Conservation (phyloP, 768 basidiomycete genomes). For the Brasilioporus rufonigricans region DNA sequence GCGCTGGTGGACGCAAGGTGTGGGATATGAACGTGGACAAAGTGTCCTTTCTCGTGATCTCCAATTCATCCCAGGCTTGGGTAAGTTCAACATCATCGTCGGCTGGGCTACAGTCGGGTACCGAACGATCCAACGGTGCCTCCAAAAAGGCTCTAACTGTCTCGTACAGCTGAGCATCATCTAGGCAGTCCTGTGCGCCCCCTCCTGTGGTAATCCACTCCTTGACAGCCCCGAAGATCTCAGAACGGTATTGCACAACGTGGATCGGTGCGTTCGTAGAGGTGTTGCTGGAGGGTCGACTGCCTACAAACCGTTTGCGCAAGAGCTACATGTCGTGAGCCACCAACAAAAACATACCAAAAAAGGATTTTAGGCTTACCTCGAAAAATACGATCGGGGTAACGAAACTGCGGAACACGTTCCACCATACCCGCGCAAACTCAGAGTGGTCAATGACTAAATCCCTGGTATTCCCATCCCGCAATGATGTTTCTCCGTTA, state of each 20-base stretch:
- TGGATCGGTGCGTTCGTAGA: slow-evolving; percentile 43
- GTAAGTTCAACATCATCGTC: slow-evolving; percentile 43
- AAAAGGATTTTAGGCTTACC: slow-evolving; percentile 43
- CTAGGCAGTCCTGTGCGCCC: slow-evolving; percentile 76
- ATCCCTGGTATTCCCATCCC: slow-evolving; percentile 71
- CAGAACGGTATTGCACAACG: slow-evolving; percentile 51
- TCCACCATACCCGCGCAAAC: slow-evolving; percentile 81
- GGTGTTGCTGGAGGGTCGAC: slow-evolving; percentile 43
- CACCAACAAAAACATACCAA: neutral
- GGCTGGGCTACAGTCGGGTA: slow-evolving; percentile 36
- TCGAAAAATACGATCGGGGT: slow-evolving; percentile 82
- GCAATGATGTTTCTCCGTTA: slow-evolving; percentile 79
- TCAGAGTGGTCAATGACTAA: slow-evolving; percentile 70
- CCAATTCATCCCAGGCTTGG: slow-evolving; percentile 46
- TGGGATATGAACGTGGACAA: slow-evolving; percentile 49
- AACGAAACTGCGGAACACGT: slow-evolving; percentile 76
- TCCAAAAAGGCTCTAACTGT: slow-evolving; percentile 60
- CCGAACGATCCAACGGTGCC: slow-evolving; percentile 48
- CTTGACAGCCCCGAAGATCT: slow-evolving; percentile 61
- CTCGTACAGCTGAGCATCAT: slow-evolving; percentile 63
- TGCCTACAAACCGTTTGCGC: slow-evolving; percentile 65
- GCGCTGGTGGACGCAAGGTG: slow-evolving; percentile 56
- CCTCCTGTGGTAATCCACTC: slow-evolving; percentile 75
- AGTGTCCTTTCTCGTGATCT: slow-evolving; percentile 42
- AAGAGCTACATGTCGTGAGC: slow-evolving; percentile 50